Base-by-base conservation (phyloP, 2,329 filamentous ascomycete species). In the Claviceps purpurea region DNA sequence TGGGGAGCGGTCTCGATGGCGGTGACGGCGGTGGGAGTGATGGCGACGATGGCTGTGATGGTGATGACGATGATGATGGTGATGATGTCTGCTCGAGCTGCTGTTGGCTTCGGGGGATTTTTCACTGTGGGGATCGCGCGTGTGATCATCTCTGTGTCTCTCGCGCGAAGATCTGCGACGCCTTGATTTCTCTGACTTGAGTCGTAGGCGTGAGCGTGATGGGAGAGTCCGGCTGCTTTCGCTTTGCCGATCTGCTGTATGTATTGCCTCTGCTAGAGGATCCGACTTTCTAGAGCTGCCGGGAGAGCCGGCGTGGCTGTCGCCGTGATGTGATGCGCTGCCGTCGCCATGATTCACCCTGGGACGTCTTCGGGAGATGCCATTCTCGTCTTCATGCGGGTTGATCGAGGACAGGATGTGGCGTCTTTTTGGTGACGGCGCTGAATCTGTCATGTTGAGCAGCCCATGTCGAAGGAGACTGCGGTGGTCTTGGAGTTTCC, bases 361-460 rank as follows among this genome's bases (percentile, higher is more conserved):
- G 46, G 10, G 26, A 20, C 10, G 44, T 24, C 10, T 20, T 43
- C 20, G 44, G 6, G 44, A 37, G 44, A 47, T 24, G 22, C 26
- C 46, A 22, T 47, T 20, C 49, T 30, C 20, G 52, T 43, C 42
- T 37, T 14, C 18, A 55, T 65, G 63, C 5, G 65, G 69, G 55
- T 75, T 74, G 58, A 74, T 72, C 6, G 73, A 76, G 6, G 71
- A 72, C 18, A 77, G 65, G 20, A 76, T 74, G 45, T 71, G 72
- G n/a, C 72, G 70, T 60, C 74, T 63, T 56, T 63, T 66, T 34
- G 70, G 65, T 26, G 69, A 71, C 48, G 64, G 53, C 13, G 57
- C 55, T 43, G 55, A 53, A 54, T 61, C 61, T 52, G 60, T 63
- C 68, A 70, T 71, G 54, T 58, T 56, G 60, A 50, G 52, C 53